phyloP scores from a whole-genome alignment of 2,329 filamentous ascomycete species.

The Claviceps maximensis region DNA sequence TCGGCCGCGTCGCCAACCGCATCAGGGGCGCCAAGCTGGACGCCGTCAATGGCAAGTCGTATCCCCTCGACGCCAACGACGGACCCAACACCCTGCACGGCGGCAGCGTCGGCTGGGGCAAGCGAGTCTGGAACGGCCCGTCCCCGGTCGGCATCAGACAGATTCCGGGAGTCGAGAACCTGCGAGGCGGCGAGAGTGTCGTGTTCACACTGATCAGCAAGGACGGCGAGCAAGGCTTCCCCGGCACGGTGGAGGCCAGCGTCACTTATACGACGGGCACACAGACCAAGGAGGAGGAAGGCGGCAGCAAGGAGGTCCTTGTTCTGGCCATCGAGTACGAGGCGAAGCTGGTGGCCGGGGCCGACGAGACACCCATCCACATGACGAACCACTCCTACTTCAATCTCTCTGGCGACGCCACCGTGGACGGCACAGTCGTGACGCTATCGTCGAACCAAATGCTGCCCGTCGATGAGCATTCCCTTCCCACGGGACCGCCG shows the following conservation, averaged over 20 bases:
- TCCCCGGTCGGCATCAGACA: slow-evolving; percentile 38
- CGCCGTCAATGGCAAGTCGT: slow-evolving; percentile 56
- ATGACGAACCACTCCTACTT: slow-evolving; percentile 91
- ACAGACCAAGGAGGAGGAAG: slow-evolving; percentile 40
- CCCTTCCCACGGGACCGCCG: slow-evolving; percentile 62
- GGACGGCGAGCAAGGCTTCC: slow-evolving; percentile 82
- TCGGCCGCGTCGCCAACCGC: slow-evolving; percentile 75
- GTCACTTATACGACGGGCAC: slow-evolving; percentile 69
- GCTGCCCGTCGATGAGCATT: slow-evolving; percentile 58
- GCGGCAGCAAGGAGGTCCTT: slow-evolving; percentile 50
- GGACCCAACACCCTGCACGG: slow-evolving; percentile 65
- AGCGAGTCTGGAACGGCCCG: slow-evolving; percentile 64
- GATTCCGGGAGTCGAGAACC: slow-evolving; percentile 36
- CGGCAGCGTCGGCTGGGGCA: slow-evolving; percentile 65
- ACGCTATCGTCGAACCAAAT: slow-evolving; percentile 53
- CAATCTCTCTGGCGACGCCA: slow-evolving; percentile 42
- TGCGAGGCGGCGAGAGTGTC: slow-evolving; percentile 51
- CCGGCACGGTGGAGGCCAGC: slow-evolving; percentile 65
- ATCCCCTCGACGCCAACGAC: slow-evolving; percentile 63
- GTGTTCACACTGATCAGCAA: slow-evolving; percentile 53
- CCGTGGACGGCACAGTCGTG: slow-evolving; percentile 46
- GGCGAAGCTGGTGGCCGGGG: slow-evolving; percentile 63
- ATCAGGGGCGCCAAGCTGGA: slow-evolving; percentile 59
- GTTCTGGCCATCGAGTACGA: slow-evolving; percentile 83
- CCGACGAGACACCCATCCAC: slow-evolving; percentile 82